Percentiles rank a stretch among this genome's conserved stretches.
Evolutionary conservation across 1,284 basidiomycete species (phyloP).

Genomic region (Fomitopsis pinicola): DNA sequence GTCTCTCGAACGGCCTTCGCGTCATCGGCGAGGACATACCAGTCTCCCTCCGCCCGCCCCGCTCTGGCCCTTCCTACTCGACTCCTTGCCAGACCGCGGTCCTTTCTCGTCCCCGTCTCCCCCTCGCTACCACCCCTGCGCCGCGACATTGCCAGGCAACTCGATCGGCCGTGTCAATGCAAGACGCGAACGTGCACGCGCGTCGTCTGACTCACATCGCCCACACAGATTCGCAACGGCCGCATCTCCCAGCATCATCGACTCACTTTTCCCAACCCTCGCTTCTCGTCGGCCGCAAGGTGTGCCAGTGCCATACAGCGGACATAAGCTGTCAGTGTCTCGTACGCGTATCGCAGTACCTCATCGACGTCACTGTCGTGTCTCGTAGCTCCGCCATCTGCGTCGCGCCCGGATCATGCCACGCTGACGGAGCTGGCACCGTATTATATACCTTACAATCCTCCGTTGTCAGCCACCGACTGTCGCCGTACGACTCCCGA

Average conservation of each 20-base stretch:
- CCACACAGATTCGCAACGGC: neutral
- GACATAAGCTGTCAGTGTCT: neutral
- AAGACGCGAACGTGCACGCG: neutral
- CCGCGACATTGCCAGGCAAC: neutral
- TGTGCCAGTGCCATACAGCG: neutral
- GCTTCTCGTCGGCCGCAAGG: neutral
- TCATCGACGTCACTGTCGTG: neutral
- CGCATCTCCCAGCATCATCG: neutral
- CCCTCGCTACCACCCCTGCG: neutral
- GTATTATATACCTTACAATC: neutral
- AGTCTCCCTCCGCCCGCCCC: too few species aligned
- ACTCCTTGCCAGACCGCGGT: neutral
- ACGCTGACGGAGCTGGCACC: neutral
- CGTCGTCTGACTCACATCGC: neutral
- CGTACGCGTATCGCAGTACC: too few species aligned
- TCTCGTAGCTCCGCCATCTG: neutral
- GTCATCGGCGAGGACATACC: neutral
- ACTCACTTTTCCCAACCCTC: slow-evolving; percentile 1
- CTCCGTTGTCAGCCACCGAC: neutral
- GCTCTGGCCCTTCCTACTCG: neutral
- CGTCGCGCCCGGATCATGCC: neutral
- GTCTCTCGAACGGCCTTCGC: neutral
- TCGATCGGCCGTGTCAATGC: neutral
- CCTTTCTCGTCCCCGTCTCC: neutral
- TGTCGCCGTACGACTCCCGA: neutral